phyloP scores from a whole-genome alignment of 2,329 filamentous ascomycete genomes.

The Plectosphaerella plurivora region DNA sequence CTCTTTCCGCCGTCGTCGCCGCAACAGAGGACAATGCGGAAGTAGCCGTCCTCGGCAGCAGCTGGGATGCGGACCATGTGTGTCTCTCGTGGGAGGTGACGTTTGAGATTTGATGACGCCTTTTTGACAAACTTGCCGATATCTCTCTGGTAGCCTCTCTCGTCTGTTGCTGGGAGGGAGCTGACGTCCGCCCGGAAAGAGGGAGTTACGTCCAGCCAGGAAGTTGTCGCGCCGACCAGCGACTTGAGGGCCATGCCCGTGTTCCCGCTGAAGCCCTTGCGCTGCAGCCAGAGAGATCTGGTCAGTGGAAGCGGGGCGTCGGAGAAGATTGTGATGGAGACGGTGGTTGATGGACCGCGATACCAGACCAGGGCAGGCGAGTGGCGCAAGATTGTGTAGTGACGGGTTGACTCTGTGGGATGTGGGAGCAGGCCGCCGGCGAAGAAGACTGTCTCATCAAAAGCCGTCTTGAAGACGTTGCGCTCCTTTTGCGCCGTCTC shows the following conservation, averaged over 20 bases:
- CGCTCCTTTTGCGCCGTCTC: slow-evolving; percentile 4
- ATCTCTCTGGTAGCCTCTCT: slow-evolving; percentile 65
- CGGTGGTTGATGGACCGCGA: slow-evolving; percentile 57
- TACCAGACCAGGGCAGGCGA: slow-evolving; percentile 62
- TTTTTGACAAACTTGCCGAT: slow-evolving; percentile 60
- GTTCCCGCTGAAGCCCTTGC: slow-evolving; percentile 63
- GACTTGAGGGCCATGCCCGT: slow-evolving; percentile 64
- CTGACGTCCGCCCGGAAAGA: slow-evolving; percentile 36
- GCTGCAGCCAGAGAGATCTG: slow-evolving; percentile 63
- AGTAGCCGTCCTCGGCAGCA: slow-evolving; percentile 61
- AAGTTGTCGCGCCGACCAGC: slow-evolving; percentile 51
- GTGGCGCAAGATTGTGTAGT: slow-evolving; percentile 64
- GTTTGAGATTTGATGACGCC: slow-evolving; percentile 35
- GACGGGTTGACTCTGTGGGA: slow-evolving; percentile 59
- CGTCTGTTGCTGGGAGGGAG: slow-evolving; percentile 51
- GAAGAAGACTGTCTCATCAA: slow-evolving; percentile 59
- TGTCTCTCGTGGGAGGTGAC: slow-evolving; percentile 56
- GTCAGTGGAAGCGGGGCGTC: slow-evolving; percentile 51
- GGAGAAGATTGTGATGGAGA: slow-evolving; percentile 61
- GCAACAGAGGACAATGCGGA: slow-evolving; percentile 60
- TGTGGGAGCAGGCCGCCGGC: slow-evolving; percentile 60
- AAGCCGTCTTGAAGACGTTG: slow-evolving; percentile 39
- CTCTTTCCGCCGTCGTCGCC: slow-evolving; percentile 36
- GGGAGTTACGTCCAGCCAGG: slow-evolving; percentile 68
- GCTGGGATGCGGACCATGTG: slow-evolving; percentile 61